Evolutionary conservation across 75 land plant genomes (phyloP), one percentile per base, ranked within the genome.

Genomic region (Cryptomeria japonica): DNA sequence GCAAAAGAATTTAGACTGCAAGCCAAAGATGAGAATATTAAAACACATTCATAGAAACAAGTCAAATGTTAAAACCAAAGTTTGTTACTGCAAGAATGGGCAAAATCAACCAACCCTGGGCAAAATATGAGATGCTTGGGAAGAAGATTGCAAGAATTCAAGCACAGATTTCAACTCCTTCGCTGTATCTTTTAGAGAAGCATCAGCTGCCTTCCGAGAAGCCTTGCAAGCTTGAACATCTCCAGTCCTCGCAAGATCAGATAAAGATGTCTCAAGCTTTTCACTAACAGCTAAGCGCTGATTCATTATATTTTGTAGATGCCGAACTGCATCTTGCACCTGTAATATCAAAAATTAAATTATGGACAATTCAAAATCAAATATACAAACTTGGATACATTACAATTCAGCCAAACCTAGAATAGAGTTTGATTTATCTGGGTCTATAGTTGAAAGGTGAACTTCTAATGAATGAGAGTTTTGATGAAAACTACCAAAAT

Each of bases 221-320:
- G 95, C 91, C 92, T 98, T 98, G 84, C 99, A 97, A 41, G 93
- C 86, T 84, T 95, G 95, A 46, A 96, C 96, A 88, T 98, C 98
- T 18, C 99, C 99, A 16, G 97, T 93, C 83, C 99, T 89, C 13
- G 97, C 95, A 36, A 98, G 94, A 83, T 98, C 99, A 37, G 90
- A 94, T 73, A 98, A 86, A 39, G 99, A 95, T 64, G 96, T 93
- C 79, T 96, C 99, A 49, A 97, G 90, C 73, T 94, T 97, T 64
- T 97, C 99, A 87, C 93, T 95, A 14, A 93, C 88, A 41, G 88
- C 42, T 84, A 96, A 89, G 42, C 96, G 94, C 12, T 85, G 83
- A 76, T 87, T 85, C 73, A 98, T 90, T 72, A 96, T 86, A 88
- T 87, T 96, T 80, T 92, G 93, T 13, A 97, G 47, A 80, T 92